Evolutionary conservation across 495 filamentous ascomycete species (phyloP).

Genomic region (Rhypophila decipiens): DNA sequence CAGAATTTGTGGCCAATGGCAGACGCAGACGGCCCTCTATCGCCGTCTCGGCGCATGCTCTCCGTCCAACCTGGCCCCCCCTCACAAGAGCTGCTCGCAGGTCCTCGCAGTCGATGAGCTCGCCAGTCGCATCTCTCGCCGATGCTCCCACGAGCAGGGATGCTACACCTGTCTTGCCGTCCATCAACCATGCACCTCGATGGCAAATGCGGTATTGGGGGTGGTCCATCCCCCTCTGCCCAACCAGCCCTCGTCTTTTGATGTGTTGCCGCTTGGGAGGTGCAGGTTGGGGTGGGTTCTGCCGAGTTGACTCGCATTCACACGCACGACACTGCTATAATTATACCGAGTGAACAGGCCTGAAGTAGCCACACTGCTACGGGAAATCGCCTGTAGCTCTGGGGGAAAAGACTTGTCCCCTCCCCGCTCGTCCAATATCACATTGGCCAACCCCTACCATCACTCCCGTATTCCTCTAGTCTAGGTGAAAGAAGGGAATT

Average conservation of each 20-base stretch:
- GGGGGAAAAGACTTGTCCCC: neutral
- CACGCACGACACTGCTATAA: slow-evolving; percentile 27
- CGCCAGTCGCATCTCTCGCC: neutral
- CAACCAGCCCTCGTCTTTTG: slow-evolving; percentile 37
- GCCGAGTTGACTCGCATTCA: slow-evolving; percentile 1
- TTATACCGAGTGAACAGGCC: slow-evolving; percentile 18
- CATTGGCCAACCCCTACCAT: slow-evolving; percentile 7
- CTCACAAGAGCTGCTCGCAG: neutral
- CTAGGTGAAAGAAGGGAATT: neutral
- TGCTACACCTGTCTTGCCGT: slow-evolving; percentile 4
- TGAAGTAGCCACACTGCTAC: neutral
- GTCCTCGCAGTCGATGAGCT: no score
- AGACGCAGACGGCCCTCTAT: slow-evolving; percentile 10
- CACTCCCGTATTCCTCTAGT: slow-evolving; percentile 4
- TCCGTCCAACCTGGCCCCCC: slow-evolving; percentile 3
- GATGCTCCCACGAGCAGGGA: neutral
- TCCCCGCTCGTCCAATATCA: slow-evolving; percentile 8
- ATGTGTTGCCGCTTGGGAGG: slow-evolving; percentile 31
- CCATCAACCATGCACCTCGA: slow-evolving; percentile 6
- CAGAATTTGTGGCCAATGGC: slow-evolving; percentile 28
- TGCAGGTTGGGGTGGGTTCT: slow-evolving; percentile 5
- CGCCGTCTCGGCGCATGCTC: slow-evolving; percentile 5
- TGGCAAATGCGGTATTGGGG: slow-evolving; percentile 9
- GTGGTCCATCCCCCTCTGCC: slow-evolving; percentile 20
- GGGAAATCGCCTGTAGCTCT: neutral